Conservation (phyloP, 257 asterid genomes). For the Solanum virginianum region DNA sequence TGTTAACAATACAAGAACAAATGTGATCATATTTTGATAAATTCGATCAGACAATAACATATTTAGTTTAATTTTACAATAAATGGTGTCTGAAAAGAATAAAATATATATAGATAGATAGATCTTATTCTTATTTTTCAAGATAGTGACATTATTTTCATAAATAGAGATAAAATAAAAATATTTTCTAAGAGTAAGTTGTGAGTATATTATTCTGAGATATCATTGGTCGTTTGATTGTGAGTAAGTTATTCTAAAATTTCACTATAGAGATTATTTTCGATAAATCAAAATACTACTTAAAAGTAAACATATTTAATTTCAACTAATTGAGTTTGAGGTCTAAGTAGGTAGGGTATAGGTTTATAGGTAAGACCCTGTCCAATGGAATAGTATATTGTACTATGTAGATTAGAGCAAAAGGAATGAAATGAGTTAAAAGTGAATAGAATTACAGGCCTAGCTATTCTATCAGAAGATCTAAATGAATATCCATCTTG, state of each 20-base stretch:
- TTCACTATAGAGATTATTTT: too few species aligned
- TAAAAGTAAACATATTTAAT: too few species aligned
- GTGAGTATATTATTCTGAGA: too few species aligned
- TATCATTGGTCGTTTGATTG: too few species aligned
- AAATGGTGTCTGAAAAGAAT: background rate
- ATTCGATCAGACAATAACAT: background rate
- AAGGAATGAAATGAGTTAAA: background rate
- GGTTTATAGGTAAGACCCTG: background rate
- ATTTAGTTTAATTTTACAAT: fast-evolving
- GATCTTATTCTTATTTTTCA: too few species aligned
- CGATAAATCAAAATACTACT: too few species aligned
- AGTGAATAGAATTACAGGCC: background rate
- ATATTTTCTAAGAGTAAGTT: too few species aligned
- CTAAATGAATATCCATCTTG: background rate
- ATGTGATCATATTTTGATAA: background rate
- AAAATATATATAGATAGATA: too few species aligned
- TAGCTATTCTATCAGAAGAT: background rate
- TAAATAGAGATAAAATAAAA: too few species aligned
- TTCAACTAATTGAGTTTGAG: background rate
- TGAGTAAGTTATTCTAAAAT: too few species aligned
- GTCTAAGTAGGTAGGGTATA: background rate
- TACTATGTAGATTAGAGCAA: background rate
- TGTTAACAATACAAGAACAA: background rate
- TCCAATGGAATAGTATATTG: background rate
- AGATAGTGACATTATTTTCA: too few species aligned